Conservation (phyloP, 345 rosid genomes). For the Nasturtium officinale region DNA sequence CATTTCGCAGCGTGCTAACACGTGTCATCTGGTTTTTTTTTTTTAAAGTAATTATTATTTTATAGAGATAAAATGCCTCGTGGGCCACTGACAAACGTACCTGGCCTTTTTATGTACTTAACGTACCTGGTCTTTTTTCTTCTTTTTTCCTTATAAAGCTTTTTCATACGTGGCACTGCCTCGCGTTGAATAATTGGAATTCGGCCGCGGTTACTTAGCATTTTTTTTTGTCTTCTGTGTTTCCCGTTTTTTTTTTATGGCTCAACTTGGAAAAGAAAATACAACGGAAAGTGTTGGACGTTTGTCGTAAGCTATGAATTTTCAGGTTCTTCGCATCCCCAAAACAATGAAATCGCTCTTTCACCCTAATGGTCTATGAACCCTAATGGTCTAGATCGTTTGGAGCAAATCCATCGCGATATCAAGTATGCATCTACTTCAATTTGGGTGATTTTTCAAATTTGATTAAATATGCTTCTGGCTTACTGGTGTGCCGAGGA, state of each 20-base stretch:
- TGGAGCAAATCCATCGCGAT: too few species aligned
- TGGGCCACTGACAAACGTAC: constrained; percentile 20
- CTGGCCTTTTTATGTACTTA: background rate
- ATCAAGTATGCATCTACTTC: too few species aligned
- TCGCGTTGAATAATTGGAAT: background rate
- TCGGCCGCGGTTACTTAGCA: background rate
- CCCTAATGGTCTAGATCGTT: too few species aligned
- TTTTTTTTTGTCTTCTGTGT: background rate
- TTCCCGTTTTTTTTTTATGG: constrained; percentile 1
- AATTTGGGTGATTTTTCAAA: too few species aligned
- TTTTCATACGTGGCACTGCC: constrained; percentile 24
- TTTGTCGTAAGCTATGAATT: background rate
- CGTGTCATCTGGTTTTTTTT: constrained; percentile 19
- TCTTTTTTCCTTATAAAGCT: background rate
- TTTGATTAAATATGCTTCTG: constrained; percentile 73
- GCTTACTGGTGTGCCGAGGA: constrained; percentile 61
- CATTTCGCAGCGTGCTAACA: background rate
- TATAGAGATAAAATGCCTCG: constrained; percentile 22
- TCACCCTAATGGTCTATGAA: too few species aligned
- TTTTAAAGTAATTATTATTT: background rate
- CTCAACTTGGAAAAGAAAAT: background rate
- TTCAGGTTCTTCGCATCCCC: background rate
- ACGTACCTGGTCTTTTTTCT: constrained; percentile 38
- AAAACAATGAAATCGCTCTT: too few species aligned
- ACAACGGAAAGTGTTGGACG: background rate